phyloP scores from a whole-genome alignment of 1,284 basidiomycete genomes.

The Sanghuangporus baumii region DNA sequence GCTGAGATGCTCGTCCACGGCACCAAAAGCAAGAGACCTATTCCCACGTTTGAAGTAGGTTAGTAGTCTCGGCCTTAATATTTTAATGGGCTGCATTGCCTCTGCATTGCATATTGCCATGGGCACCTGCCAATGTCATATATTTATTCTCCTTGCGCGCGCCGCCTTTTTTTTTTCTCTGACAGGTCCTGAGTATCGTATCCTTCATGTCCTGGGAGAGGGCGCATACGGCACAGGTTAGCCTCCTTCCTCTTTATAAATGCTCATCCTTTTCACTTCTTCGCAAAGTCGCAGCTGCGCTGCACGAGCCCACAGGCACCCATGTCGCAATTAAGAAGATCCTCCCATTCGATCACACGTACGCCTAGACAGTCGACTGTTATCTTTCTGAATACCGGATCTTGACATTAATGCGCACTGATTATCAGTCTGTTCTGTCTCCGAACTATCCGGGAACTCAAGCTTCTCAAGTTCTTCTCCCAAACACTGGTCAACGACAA shows the following conservation, averaged over 20 bases:
- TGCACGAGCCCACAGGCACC: slow-evolving; percentile 79
- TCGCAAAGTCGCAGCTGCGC: slow-evolving; percentile 69
- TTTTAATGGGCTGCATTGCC: not conserved
- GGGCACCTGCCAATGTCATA: not conserved
- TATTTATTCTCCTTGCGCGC: not conserved
- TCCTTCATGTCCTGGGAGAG: slow-evolving; percentile 93
- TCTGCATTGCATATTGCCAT: too few species aligned
- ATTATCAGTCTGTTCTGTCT: slow-evolving; percentile 2
- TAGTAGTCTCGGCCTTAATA: slow-evolving; percentile 1
- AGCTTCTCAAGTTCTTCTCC: slow-evolving; percentile 77
- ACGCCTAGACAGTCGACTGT: slow-evolving; percentile 19
- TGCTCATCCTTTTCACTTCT: not conserved
- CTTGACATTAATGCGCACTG: not conserved
- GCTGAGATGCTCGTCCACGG: not conserved
- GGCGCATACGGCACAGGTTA: slow-evolving; percentile 79
- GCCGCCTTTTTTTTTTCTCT: not conserved
- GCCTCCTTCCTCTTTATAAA: not conserved
- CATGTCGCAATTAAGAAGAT: slow-evolving; percentile 96
- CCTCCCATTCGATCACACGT: slow-evolving; percentile 94
- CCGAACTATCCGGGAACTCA: slow-evolving; percentile 13
- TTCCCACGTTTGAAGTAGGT: slow-evolving; percentile 49
- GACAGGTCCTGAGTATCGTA: slow-evolving; percentile 13
- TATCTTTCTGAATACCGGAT: not conserved
- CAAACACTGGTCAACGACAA: slow-evolving; percentile 93
- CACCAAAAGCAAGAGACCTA: slow-evolving; percentile 33